Evolutionary conservation across 768 basidiomycete species (phyloP).

Genomic region (Pleurotus citrinopileatus): DNA sequence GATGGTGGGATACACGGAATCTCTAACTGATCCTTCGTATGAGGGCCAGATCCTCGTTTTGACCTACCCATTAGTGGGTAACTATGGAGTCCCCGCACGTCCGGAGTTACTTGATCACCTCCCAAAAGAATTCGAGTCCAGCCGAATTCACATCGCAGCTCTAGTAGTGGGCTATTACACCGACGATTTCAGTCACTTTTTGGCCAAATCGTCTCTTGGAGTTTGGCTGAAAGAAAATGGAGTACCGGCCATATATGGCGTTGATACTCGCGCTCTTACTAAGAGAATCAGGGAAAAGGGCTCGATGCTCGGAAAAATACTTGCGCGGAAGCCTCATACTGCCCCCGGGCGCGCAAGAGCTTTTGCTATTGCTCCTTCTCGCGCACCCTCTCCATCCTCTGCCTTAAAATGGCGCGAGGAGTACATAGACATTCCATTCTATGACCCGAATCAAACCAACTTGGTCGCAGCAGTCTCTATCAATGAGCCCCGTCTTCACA

Average conservation of each 20-base stretch:
- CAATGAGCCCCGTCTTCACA: slow-evolving; percentile 62
- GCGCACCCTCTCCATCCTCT: slow-evolving; percentile 51
- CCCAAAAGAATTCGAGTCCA: slow-evolving; percentile 87
- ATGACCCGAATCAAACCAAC: slow-evolving; percentile 86
- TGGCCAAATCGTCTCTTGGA: slow-evolving; percentile 84
- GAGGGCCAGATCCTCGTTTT: slow-evolving; percentile 96
- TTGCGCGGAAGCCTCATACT: slow-evolving; percentile 57
- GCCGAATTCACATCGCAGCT: slow-evolving; percentile 89
- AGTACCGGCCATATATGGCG: slow-evolving; percentile 91
- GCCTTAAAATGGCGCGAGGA: slow-evolving; percentile 75
- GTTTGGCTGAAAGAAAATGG: slow-evolving; percentile 94
- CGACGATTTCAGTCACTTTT: slow-evolving; percentile 90
- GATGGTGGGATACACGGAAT: slow-evolving; percentile 99
- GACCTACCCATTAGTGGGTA: slow-evolving; percentile 95
- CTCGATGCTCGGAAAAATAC: slow-evolving; percentile 83
- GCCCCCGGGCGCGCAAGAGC: slow-evolving; percentile 28
- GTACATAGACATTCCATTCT: slow-evolving; percentile 79
- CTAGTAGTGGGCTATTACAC: slow-evolving; percentile 94
- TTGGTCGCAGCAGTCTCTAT: slow-evolving; percentile 90
- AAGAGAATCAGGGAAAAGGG: slow-evolving; percentile 96
- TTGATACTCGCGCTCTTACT: slow-evolving; percentile 95
- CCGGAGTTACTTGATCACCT: slow-evolving; percentile 45
- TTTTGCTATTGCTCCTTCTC: slow-evolving; percentile 35
- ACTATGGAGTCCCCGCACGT: slow-evolving; percentile 93
- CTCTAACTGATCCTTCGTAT: slow-evolving; percentile 97